Conservation (phyloP, 2,329 filamentous ascomycete species). For the Aquanectria penicillioides region DNA sequence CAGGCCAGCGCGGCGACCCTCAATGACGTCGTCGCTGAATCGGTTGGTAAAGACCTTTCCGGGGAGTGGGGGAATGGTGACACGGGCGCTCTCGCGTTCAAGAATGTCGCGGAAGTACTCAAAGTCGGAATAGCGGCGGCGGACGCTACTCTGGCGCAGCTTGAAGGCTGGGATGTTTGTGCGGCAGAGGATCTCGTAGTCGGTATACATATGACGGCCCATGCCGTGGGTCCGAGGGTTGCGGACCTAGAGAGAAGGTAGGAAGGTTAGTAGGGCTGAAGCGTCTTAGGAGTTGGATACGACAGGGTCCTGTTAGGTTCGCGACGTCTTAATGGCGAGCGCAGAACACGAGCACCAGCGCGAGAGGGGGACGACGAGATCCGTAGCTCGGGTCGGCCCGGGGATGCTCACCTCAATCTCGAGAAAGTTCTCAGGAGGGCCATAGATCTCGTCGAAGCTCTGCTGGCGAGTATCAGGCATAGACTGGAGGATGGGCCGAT, state of each 20-base stretch:
- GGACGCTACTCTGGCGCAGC: constrained; percentile 86
- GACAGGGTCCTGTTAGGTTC: constrained; percentile 1
- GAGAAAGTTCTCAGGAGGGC: constrained; percentile 96
- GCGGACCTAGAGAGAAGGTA: constrained; percentile 72
- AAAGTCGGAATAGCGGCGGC: constrained; percentile 96
- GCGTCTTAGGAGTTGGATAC: not conserved
- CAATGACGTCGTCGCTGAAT: constrained; percentile 98
- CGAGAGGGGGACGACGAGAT: not conserved
- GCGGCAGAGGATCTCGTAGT: constrained; percentile 96
- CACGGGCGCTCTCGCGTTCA: constrained; percentile 91
- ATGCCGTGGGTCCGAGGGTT: constrained; percentile 95
- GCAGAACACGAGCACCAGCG: not conserved
- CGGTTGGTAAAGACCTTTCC: constrained; percentile 98
- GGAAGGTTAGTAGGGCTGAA: not conserved
- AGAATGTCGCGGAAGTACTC: constrained; percentile 99
- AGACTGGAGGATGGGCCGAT: constrained; percentile 69
- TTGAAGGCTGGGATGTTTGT: constrained; percentile 99
- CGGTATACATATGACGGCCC: constrained; percentile 96
- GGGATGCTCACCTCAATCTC: constrained; percentile 83
- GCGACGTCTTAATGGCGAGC: constrained; percentile 14
- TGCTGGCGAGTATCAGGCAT: constrained; percentile 84
- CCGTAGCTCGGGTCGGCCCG: no score
- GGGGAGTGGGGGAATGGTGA: constrained; percentile 94
- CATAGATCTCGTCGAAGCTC: constrained; percentile 99
- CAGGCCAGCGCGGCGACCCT: constrained; percentile 88